Conservation (phyloP, 1,139 yeast genomes). For the Sugiyamaella japonica region DNA sequence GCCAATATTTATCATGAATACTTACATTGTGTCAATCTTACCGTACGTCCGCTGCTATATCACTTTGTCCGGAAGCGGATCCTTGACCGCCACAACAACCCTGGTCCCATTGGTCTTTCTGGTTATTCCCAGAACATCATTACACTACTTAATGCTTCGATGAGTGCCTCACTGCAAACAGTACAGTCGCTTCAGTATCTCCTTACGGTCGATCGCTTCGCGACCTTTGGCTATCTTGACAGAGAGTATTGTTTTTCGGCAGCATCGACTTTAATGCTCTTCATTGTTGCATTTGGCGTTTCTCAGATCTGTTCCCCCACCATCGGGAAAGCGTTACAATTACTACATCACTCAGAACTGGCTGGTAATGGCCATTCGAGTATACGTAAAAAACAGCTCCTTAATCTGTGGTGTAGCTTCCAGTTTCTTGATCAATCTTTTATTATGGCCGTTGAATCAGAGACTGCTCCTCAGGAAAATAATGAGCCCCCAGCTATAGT, state of each 20-base stretch:
- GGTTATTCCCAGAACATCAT: constrained; percentile 67
- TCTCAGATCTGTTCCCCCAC: constrained; percentile 74
- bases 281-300: constrained; percentile 80
- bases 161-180: constrained; percentile 81
- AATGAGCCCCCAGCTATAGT: neutral
- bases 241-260: constrained; percentile 81
- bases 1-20: constrained; percentile 84
- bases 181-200: constrained; percentile 73
- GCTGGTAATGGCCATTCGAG: constrained; percentile 58
- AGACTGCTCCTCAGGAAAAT: neutral
- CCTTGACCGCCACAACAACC: constrained; percentile 51
- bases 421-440: constrained; percentile 51
- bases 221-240: constrained; percentile 86
- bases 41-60: constrained; percentile 75
- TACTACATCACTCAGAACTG: constrained; percentile 72
- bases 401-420: constrained; percentile 61
- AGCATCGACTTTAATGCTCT: constrained; percentile 71
- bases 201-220: constrained; percentile 73
- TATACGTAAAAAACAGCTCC: constrained; percentile 66
- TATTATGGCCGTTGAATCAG: constrained; percentile 3
- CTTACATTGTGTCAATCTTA: constrained; percentile 80
- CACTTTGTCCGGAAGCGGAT: constrained; percentile 73
- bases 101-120: constrained; percentile 65
- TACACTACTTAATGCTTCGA: constrained; percentile 71
- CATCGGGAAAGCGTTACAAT: constrained; percentile 67